phyloP scores from a whole-genome alignment of 1,284 basidiomycete species.

The Rhodotorula sp. region DNA sequence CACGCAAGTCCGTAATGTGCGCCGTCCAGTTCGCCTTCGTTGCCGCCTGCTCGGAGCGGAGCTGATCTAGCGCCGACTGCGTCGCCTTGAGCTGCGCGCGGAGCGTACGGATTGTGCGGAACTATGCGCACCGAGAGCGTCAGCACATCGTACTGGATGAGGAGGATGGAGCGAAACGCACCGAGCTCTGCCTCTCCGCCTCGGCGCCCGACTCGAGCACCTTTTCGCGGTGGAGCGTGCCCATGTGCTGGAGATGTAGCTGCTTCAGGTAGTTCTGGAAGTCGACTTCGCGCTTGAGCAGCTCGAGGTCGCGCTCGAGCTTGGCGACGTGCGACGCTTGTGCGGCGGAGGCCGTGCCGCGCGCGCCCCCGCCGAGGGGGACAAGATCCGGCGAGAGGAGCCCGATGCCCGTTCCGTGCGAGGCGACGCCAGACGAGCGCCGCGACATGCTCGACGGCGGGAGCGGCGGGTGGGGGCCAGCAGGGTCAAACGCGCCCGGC shows the following conservation, averaged over 20 bases:
- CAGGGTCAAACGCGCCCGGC: neutral
- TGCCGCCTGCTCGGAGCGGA: conserved; percentile 31
- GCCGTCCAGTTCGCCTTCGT: conserved; percentile 40
- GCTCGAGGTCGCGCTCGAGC: conserved; percentile 69
- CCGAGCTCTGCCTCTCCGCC: conserved; percentile 65
- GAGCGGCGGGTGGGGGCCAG: neutral
- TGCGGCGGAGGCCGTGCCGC: neutral
- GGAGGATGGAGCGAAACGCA: conserved; percentile 21
- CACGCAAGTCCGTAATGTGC: conserved; percentile 51
- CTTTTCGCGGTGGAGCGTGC: conserved; percentile 70
- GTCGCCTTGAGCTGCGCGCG: conserved; percentile 31
- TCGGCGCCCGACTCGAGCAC: conserved; percentile 71
- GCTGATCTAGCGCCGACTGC: conserved; percentile 29
- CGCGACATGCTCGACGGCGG: conserved; percentile 13
- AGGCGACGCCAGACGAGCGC: conserved; percentile 8
- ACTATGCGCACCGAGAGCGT: neutral
- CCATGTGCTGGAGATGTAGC: conserved; percentile 75
- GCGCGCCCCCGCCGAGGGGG: neutral
- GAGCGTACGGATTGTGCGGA: conserved; percentile 38
- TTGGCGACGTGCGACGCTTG: conserved; percentile 61
- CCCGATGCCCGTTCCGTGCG: neutral
- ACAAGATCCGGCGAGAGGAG: conserved; percentile 27
- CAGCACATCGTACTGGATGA: neutral
- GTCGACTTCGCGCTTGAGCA: conserved; percentile 74
- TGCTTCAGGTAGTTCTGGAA: conserved; percentile 77